Conservation (phyloP, 2,329 filamentous ascomycete genomes). For the Fonsecaea pedrosoi region DNA sequence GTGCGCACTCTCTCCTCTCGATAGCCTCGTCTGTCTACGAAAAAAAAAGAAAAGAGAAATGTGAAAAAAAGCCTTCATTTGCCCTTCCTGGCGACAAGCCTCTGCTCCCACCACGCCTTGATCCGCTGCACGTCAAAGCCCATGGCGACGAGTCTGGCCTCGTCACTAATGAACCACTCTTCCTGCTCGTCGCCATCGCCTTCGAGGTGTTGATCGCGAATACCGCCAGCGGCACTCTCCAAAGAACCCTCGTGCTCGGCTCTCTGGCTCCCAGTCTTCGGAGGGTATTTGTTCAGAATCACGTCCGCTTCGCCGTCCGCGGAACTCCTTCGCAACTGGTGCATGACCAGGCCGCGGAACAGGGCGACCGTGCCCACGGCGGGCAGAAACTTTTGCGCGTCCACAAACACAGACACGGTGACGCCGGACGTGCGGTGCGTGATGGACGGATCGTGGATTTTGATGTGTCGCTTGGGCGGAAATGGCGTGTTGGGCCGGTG, state of each 20-base stretch:
- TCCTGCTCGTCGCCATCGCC: constrained; percentile 12
- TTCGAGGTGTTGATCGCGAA: neutral
- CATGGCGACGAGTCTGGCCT: constrained; percentile 26
- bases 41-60: too few species aligned
- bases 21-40: too few species aligned
- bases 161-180: constrained; percentile 41
- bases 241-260: neutral
- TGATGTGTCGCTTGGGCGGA: constrained; percentile 43
- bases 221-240: too few species aligned
- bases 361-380: constrained; percentile 42
- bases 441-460: constrained; percentile 42
- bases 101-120: constrained; percentile 39
- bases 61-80: neutral
- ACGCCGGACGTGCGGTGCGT: constrained; percentile 34
- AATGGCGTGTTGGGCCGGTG: constrained; percentile 38
- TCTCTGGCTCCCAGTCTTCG: constrained; percentile 6
- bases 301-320: constrained; percentile 35
- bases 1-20: neutral
- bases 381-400: constrained; percentile 42
- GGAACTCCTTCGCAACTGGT: constrained; percentile 25
- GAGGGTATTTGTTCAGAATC: constrained; percentile 44
- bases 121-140: constrained; percentile 36
- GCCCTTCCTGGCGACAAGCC: constrained; percentile 13
- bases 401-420: constrained; percentile 43
- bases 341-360: constrained; percentile 42